These are phyloP conservation scores for Cnidoscolus chayamansa DNA, from an alignment of 441 rosid genomes.

Conservation along the genomic window DNA sequence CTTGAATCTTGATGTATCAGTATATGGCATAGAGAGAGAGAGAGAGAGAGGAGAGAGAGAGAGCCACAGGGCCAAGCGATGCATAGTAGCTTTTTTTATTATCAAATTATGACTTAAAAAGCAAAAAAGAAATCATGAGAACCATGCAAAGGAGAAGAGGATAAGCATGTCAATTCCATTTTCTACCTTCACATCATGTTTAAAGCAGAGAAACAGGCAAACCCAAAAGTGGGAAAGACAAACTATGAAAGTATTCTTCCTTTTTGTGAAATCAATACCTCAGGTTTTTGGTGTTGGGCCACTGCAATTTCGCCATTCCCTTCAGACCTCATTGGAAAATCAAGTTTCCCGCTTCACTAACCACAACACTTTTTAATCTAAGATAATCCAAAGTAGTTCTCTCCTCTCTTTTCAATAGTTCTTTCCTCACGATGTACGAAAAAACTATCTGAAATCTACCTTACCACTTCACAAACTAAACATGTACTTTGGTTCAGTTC, in stretches of 20 bases:
- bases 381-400: too few species aligned
- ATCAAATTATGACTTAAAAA: slow-evolving; percentile 24
- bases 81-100: background rate
- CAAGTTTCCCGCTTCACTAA: too few species aligned
- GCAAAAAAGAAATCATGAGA: slow-evolving; percentile 23
- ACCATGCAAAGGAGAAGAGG: slow-evolving; percentile 16
- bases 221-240: background rate
- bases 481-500: too few species aligned
- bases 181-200: slow-evolving; percentile 3
- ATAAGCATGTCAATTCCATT: background rate
- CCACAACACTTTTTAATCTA: too few species aligned
- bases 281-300: background rate
- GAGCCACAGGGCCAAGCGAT: too few species aligned
- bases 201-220: background rate
- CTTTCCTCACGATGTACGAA: too few species aligned
- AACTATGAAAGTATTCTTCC: background rate
- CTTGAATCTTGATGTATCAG: background rate
- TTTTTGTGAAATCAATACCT: slow-evolving; percentile 4
- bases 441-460: too few species aligned
- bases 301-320: background rate
- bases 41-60: too few species aligned
- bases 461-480: too few species aligned
- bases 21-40: too few species aligned
- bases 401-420: too few species aligned
- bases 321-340: too few species aligned